A percentile compares a stretch with the other conserved stretches of the same genome.
Evolutionary conservation across 768 basidiomycete genomes (phyloP).

Genomic region (Paxillus ammoniavirescens): DNA sequence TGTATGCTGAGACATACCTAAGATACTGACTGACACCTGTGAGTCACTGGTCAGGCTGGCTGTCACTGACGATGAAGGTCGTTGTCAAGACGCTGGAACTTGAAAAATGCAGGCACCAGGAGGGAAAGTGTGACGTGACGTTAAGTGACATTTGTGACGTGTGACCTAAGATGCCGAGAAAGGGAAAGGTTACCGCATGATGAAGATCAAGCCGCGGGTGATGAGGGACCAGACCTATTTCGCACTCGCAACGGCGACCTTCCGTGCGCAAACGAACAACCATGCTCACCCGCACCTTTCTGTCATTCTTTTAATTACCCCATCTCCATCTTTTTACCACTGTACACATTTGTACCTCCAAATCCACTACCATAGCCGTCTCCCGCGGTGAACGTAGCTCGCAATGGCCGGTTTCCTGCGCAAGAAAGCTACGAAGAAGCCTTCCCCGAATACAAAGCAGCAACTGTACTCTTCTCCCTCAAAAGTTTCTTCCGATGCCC

Average conservation of each 20-base stretch:
- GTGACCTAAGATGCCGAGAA: background rate
- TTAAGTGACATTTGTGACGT: background rate
- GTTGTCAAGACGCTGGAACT: background rate
- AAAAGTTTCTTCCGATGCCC: conserved; percentile 10
- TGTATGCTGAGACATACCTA: background rate
- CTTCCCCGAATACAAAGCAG: background rate
- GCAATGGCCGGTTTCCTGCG: conserved; percentile 59
- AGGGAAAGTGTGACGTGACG: background rate
- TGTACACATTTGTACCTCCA: background rate
- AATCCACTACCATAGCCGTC: background rate
- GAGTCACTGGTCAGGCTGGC: too few relatives aligned
- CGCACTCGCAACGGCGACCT: conserved; percentile 5
- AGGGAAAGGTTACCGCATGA: background rate
- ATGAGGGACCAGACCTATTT: background rate
- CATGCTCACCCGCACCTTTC: conserved; percentile 5
- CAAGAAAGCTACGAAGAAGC: conserved; percentile 41
- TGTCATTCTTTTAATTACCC: conserved; percentile 10
- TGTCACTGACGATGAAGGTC: background rate
- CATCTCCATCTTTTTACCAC: background rate
- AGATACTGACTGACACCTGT: too few relatives aligned
- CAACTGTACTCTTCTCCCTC: conserved; percentile 7
- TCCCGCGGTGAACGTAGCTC: background rate
- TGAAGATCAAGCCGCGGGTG: background rate
- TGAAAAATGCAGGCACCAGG: background rate
- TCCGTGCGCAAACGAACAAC: conserved; percentile 1